Evolutionary conservation across 148 eudicot species (phyloP).

Genomic region (Gaultheria prostrata): DNA sequence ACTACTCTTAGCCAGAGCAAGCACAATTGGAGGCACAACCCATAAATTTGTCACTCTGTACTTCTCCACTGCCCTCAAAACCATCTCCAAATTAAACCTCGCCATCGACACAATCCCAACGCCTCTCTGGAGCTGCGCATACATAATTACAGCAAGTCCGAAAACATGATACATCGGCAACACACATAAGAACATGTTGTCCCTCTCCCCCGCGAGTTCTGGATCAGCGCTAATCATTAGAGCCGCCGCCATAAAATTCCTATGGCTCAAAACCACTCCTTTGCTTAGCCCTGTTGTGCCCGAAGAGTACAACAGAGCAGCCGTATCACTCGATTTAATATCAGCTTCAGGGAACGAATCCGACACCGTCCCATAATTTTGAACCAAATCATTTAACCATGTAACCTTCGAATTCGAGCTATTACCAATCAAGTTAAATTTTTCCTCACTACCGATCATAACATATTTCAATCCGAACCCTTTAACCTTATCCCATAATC

Average conservation of each 20-base stretch:
- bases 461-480: slow-evolving; percentile 43
- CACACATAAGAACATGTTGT: slow-evolving; percentile 49
- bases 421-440: background rate
- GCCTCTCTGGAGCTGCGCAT: slow-evolving; percentile 58
- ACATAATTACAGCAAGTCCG: slow-evolving; percentile 53
- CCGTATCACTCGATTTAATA: slow-evolving; percentile 44
- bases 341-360: slow-evolving; percentile 26
- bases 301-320: slow-evolving; percentile 65
- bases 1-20: slow-evolving; percentile 59
- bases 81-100: slow-evolving; percentile 55
- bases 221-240: slow-evolving; percentile 50
- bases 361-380: slow-evolving; percentile 24
- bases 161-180: slow-evolving; percentile 86
- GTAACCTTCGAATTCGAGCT: slow-evolving; percentile 20
- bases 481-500: slow-evolving; percentile 46
- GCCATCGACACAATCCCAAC: slow-evolving; percentile 47
- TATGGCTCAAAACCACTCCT: slow-evolving; percentile 65
- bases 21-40: slow-evolving; percentile 72
- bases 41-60: slow-evolving; percentile 56
- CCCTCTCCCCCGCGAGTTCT: slow-evolving; percentile 42
- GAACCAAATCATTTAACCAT: slow-evolving; percentile 42
- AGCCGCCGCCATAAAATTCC: slow-evolving; percentile 57
- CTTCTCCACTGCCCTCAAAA: slow-evolving; percentile 59
- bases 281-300: slow-evolving; percentile 74
- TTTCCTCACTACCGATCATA: slow-evolving; percentile 35